phyloP scores from a whole-genome alignment of 1,139 yeast genomes.

The Debaryomyces fabryi region DNA sequence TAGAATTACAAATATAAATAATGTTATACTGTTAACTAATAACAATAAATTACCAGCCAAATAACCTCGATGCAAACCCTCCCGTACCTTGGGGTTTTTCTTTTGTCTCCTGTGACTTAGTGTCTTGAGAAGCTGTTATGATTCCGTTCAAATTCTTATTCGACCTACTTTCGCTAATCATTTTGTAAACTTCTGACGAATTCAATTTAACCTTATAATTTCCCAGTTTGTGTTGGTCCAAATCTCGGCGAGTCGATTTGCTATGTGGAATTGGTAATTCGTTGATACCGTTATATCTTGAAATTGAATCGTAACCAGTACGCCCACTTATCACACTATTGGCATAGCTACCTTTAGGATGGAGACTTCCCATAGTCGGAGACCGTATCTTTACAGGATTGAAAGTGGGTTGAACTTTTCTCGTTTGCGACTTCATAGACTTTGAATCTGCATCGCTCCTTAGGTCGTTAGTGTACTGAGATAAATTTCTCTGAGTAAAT shows the following conservation, averaged over 20 bases:
- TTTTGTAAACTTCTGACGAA: slow-evolving; percentile 27
- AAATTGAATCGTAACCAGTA: slow-evolving; percentile 3
- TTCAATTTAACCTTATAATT: slow-evolving; percentile 41
- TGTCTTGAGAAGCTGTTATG: background rate
- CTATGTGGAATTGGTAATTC: slow-evolving; percentile 4
- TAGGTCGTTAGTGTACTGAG: slow-evolving; percentile 12
- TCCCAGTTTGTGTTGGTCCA: slow-evolving; percentile 56
- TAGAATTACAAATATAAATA: slow-evolving; percentile 2
- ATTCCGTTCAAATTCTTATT: slow-evolving; percentile 2
- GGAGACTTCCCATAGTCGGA: background rate
- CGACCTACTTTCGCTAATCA: slow-evolving; percentile 18
- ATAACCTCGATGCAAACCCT: slow-evolving; percentile 32
- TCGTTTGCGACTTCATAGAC: slow-evolving; percentile 17
- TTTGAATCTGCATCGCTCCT: slow-evolving; percentile 11
- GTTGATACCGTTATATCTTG: slow-evolving; percentile 2
- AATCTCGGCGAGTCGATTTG: background rate
- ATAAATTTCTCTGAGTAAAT: slow-evolving; percentile 37
- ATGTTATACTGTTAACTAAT: background rate
- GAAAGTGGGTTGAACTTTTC: background rate
- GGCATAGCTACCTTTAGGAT: slow-evolving; percentile 12
- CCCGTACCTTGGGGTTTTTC: slow-evolving; percentile 10
- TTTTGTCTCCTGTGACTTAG: background rate
- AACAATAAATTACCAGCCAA: slow-evolving; percentile 34
- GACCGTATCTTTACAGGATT: slow-evolving; percentile 4
- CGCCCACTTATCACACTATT: slow-evolving; percentile 10